Evolutionary conservation across 805 yeast genomes (phyloP).

Genomic region (Hanseniaspora occidentalis): DNA sequence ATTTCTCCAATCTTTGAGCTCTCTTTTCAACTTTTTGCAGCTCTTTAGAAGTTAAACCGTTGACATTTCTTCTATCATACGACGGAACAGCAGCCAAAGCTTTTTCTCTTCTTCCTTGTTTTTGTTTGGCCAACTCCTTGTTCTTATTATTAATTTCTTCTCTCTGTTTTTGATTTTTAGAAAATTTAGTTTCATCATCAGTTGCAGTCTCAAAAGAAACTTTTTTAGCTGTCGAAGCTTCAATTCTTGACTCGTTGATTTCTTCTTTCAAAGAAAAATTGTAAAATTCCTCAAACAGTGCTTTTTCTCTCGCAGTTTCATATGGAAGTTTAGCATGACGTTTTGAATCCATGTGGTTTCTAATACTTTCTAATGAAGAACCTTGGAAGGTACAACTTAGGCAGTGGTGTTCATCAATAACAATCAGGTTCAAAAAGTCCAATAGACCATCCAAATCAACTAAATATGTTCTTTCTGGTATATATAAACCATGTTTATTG

Average conservation of each 20-base stretch:
- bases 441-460: constrained; percentile 60
- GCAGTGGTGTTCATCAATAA: constrained; percentile 77
- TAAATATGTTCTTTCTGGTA: constrained; percentile 71
- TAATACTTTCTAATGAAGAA: constrained; percentile 67
- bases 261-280: constrained; percentile 64
- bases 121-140: neutral
- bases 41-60: constrained; percentile 50
- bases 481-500: constrained; percentile 65
- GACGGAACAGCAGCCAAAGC: constrained; percentile 41
- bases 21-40: constrained; percentile 37
- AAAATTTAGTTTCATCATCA: constrained; percentile 19
- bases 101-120: constrained; percentile 46
- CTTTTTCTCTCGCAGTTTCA: constrained; percentile 66
- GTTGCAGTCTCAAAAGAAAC: constrained; percentile 20
- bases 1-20: constrained; percentile 31
- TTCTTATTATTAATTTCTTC: constrained; percentile 10
- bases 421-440: constrained; percentile 63
- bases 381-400: constrained; percentile 77
- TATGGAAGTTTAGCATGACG: constrained; percentile 85
- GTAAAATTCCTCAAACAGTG: constrained; percentile 67
- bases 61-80: constrained; percentile 52
- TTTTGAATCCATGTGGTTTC: constrained; percentile 79
- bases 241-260: constrained; percentile 19
- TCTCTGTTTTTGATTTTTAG: constrained; percentile 21
- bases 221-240: constrained; percentile 18